phyloP scores from a whole-genome alignment of 139 green algal species.

The Coelastrella sp. region DNA sequence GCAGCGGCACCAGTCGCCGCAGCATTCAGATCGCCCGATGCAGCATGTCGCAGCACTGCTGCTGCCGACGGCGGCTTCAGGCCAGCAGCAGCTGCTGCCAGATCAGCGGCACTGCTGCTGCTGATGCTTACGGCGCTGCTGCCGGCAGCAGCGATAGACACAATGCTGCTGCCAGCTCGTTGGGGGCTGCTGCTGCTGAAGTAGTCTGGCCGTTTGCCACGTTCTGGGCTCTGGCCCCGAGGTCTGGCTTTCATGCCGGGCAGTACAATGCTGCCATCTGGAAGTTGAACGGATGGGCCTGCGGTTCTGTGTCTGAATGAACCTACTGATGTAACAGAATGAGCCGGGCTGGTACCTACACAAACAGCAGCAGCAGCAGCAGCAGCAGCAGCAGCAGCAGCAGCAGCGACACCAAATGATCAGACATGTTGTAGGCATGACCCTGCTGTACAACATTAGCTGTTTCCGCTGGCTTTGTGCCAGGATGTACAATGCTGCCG shows the following conservation, averaged over 20 bases:
- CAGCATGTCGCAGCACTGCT: slow-evolving; percentile 19
- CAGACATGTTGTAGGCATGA: too few relatives aligned
- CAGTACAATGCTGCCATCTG: slow-evolving; percentile 39
- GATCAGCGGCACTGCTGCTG: not conserved
- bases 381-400: too few relatives aligned
- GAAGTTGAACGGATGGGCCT: slow-evolving; percentile 4
- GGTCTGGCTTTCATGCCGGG: slow-evolving; percentile 30
- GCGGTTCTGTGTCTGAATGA: not conserved
- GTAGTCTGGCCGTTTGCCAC: slow-evolving; percentile 27
- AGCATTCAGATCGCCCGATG: not conserved
- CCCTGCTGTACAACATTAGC: too few relatives aligned
- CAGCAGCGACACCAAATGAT: too few relatives aligned
- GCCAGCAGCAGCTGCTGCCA: not conserved
- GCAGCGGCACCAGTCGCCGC: not conserved
- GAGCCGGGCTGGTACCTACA: slow-evolving; percentile 17
- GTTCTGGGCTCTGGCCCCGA: slow-evolving; percentile 39
- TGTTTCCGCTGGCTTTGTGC: not conserved
- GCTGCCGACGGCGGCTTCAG: slow-evolving; percentile 31
- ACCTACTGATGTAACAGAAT: not conserved
- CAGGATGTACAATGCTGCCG: slow-evolving; percentile 34
- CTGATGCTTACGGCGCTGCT: too few relatives aligned
- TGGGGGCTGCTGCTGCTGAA: not conserved
- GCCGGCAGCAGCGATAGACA: not conserved
- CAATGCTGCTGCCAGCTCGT: not conserved
- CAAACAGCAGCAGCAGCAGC: too few relatives aligned